Conservation (phyloP, 208 protist species). For the Leishmania lainsoni region DNA sequence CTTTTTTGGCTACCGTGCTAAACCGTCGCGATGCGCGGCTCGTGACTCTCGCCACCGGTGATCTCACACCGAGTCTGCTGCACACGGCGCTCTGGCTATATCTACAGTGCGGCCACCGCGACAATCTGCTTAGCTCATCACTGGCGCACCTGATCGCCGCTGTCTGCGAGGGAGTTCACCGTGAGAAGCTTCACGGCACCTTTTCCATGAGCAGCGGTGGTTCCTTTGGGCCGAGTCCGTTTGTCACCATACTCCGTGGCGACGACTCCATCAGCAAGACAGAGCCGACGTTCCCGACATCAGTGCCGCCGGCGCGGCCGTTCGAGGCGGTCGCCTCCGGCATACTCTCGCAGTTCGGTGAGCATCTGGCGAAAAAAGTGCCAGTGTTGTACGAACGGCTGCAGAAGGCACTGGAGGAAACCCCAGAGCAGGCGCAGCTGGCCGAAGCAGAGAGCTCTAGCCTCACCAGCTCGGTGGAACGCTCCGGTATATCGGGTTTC, state of each 20-base stretch:
- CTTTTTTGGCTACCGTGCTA: conserved; percentile 44
- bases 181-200: conserved; percentile 40
- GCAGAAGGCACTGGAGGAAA: conserved; percentile 48
- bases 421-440: conserved; percentile 68
- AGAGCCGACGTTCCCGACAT: conserved; percentile 10
- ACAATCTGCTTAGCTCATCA: conserved; percentile 60
- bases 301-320: not conserved
- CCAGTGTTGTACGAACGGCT: conserved; percentile 46
- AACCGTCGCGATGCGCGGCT: conserved; percentile 23
- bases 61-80: conserved; percentile 26
- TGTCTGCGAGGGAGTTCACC: conserved; percentile 51
- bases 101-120: conserved; percentile 38
- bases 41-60: conserved; percentile 18
- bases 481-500: conserved; percentile 17
- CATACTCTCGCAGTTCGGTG: conserved; percentile 38
- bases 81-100: conserved; percentile 46
- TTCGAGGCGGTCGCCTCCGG: conserved; percentile 32
- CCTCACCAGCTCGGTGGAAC: conserved; percentile 67
- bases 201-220: not conserved
- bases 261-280: conserved; percentile 38
- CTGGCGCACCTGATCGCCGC: conserved; percentile 50
- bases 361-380: conserved; percentile 21
- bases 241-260: conserved; percentile 23
- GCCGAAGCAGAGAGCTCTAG: conserved; percentile 68
- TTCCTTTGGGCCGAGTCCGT: conserved; percentile 17